phyloP scores from a whole-genome alignment of 148 eudicot genomes.

The Heliamphora exappendiculata region DNA sequence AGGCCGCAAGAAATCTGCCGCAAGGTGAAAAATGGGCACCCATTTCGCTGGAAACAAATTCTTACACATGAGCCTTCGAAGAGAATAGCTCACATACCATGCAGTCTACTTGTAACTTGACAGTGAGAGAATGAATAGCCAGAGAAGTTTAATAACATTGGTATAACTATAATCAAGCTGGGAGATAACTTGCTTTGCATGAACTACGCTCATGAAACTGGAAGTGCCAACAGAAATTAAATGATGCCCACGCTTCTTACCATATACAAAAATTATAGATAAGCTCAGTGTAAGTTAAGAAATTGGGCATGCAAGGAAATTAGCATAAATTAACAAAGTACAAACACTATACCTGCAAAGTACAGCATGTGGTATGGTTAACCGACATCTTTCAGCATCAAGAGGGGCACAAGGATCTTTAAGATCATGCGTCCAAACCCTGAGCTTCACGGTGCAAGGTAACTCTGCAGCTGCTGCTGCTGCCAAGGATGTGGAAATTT shows the following conservation, averaged over 20 bases:
- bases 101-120: not conserved
- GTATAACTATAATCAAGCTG: not conserved
- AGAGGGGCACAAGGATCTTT: conserved; percentile 75
- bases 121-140: not conserved
- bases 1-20: conserved; percentile 93
- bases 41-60: conserved; percentile 78
- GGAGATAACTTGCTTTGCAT: not conserved
- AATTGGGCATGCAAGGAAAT: not conserved
- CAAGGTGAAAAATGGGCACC: conserved; percentile 99
- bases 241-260: not conserved
- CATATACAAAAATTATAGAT: not conserved
- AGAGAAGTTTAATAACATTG: not conserved
- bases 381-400: conserved; percentile 66
- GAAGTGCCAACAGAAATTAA: not conserved
- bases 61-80: conserved; percentile 7
- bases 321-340: conserved; percentile 6
- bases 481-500: conserved; percentile 80
- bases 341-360: conserved; percentile 69
- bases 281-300: not conserved
- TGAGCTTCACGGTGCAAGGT: conserved; percentile 94
- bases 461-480: conserved; percentile 94
- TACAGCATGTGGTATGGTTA: conserved; percentile 91
- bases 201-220: not conserved
- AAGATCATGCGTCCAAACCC: conserved; percentile 84
- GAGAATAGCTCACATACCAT: not conserved